Percentiles rank a stretch among this genome's conserved stretches.
Evolutionary conservation across 2,329 filamentous ascomycete genomes (phyloP).

Genomic region (Beauveria bassiana): DNA sequence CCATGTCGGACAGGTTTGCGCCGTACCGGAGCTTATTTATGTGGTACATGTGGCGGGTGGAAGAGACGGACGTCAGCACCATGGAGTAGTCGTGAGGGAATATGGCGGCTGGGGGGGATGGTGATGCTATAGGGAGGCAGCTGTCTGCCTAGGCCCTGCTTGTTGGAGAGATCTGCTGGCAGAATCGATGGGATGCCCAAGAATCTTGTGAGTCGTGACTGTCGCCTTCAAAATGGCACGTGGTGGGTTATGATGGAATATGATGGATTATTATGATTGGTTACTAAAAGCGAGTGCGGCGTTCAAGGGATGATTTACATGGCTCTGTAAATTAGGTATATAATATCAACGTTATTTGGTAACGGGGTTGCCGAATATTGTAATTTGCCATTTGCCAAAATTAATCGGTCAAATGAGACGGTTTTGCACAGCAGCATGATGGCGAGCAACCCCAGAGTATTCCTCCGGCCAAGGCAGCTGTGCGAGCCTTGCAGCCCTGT

Average conservation of each 20-base stretch:
- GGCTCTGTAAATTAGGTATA: not conserved
- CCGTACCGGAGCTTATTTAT: conserved; percentile 91
- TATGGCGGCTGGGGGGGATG: not conserved
- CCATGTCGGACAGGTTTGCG: conserved; percentile 68
- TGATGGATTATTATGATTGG: not conserved
- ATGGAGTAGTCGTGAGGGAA: conserved; percentile 31
- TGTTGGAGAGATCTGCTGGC: not conserved
- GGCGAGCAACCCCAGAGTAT: not conserved
- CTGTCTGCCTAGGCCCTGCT: no score
- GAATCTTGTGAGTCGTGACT: no score
- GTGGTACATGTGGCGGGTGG: conserved; percentile 97
- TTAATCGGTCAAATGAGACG: not conserved
- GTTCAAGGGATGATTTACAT: not conserved
- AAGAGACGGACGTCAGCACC: conserved; percentile 65
- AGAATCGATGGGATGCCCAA: not conserved
- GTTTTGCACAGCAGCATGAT: not conserved
- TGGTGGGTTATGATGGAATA: not conserved
- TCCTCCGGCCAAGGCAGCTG: no score
- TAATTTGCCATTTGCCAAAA: not conserved
- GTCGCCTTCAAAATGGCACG: not conserved
- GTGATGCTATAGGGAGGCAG: no score
- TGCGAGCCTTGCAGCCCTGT: not conserved
- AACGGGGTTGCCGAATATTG: not conserved
- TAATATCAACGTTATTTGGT: not conserved
- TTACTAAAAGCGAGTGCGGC: not conserved